These are phyloP conservation scores for Chloris gayana DNA, from an alignment of 176 grass and related monocot genomes.

Conservation along the genomic window DNA sequence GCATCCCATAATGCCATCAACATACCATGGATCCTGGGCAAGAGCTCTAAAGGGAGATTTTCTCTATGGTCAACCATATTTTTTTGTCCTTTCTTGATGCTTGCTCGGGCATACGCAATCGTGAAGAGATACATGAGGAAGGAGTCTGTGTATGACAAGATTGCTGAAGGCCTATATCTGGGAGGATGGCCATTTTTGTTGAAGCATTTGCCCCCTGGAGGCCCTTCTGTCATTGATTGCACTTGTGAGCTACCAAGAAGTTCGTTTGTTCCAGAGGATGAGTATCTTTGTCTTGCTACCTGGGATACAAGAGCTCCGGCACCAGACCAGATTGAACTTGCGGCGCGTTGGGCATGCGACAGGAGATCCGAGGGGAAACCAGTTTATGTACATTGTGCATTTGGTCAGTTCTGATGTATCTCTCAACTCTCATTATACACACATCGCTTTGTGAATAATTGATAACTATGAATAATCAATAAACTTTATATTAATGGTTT, in stretches of 20 bases:
- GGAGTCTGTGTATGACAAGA: constrained; percentile 68
- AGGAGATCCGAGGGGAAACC: constrained; percentile 71
- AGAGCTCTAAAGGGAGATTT: constrained; percentile 65
- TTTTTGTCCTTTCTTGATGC: constrained; percentile 71
- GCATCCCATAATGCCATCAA: constrained; percentile 79
- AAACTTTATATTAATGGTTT: neutral
- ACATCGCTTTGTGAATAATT: neutral
- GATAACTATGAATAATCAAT: neutral
- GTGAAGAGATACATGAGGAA: constrained; percentile 79
- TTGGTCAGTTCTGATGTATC: constrained; percentile 53
- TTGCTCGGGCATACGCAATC: constrained; percentile 58
- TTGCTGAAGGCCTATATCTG: constrained; percentile 59
- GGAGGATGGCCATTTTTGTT: constrained; percentile 67
- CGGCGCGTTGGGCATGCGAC: constrained; percentile 64
- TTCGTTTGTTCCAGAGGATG: constrained; percentile 49
- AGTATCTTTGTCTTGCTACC: constrained; percentile 77
- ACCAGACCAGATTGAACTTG: constrained; percentile 72
- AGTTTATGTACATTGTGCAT: constrained; percentile 86
- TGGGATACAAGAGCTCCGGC: constrained; percentile 77
- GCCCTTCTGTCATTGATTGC: constrained; percentile 80
- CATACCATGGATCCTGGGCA: constrained; percentile 78
- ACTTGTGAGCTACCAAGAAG: constrained; percentile 82
- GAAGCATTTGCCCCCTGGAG: constrained; percentile 72
- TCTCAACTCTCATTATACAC: constrained; percentile 11
- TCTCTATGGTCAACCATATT: constrained; percentile 74